Evolutionary conservation across 495 filamentous ascomycete genomes (phyloP).

Genomic region (Geopyxis carbonaria): DNA sequence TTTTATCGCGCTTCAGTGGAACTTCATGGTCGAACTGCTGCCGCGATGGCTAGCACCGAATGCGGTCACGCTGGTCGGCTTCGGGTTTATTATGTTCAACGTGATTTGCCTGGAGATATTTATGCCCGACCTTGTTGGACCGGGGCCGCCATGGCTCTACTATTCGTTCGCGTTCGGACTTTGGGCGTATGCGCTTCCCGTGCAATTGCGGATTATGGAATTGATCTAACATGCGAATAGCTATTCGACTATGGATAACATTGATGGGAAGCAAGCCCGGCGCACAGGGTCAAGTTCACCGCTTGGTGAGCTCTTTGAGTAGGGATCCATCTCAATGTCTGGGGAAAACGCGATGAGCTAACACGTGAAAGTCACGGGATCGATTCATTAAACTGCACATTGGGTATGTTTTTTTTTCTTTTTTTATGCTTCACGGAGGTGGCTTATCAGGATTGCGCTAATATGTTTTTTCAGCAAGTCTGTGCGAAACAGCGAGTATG

Average conservation of each 20-base stretch:
- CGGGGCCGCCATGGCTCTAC: slow-evolving; percentile 84
- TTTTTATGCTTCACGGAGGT: too few species aligned
- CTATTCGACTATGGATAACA: slow-evolving; percentile 97
- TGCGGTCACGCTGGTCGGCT: slow-evolving; percentile 89
- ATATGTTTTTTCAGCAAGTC: slow-evolving; percentile 35
- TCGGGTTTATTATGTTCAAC: slow-evolving; percentile 82
- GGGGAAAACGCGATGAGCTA: slow-evolving; percentile 25
- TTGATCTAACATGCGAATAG: slow-evolving; percentile 27
- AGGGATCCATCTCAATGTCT: neutral
- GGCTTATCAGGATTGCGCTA: neutral
- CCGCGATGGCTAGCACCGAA: slow-evolving; percentile 95
- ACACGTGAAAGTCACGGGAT: slow-evolving; percentile 59
- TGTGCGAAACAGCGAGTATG: slow-evolving; percentile 82
- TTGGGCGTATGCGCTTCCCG: slow-evolving; percentile 52
- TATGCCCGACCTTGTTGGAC: slow-evolving; percentile 84
- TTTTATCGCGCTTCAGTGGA: too few species aligned
- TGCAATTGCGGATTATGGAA: neutral
- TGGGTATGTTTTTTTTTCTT: slow-evolving; percentile 26
- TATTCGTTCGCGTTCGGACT: slow-evolving; percentile 85
- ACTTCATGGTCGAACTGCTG: slow-evolving; percentile 80
- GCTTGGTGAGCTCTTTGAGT: slow-evolving; percentile 91
- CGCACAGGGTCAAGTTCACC: slow-evolving; percentile 89
- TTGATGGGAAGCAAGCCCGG: slow-evolving; percentile 93
- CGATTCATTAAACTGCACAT: slow-evolving; percentile 89
- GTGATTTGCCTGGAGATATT: slow-evolving; percentile 61